Evolutionary conservation across 805 yeast genomes (phyloP).

Genomic region (Schwanniomyces yamadae): DNA sequence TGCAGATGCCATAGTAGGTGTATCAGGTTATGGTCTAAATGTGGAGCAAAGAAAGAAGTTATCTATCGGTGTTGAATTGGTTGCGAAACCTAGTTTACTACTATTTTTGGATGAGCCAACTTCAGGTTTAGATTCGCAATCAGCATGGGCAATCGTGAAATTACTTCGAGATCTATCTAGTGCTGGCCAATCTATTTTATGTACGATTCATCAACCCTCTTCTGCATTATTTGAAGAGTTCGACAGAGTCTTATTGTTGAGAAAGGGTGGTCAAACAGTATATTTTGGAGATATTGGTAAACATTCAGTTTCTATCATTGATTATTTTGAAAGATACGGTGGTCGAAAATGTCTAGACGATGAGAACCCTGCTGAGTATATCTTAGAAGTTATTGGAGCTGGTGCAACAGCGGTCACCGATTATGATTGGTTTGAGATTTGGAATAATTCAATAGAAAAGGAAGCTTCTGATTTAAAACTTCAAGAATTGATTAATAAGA

Average conservation of each 20-base stretch:
- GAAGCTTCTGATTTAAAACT: conserved; percentile 11
- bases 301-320: conserved; percentile 17
- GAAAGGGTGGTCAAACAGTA: conserved; percentile 70
- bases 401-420: conserved; percentile 67
- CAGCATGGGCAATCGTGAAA: conserved; percentile 37
- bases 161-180: conserved; percentile 33
- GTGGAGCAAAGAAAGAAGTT: conserved; percentile 36
- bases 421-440: conserved; percentile 63
- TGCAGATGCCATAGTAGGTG: conserved; percentile 33
- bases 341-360: conserved; percentile 53
- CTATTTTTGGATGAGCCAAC: conserved; percentile 38
- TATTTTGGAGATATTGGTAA: conserved; percentile 43
- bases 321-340: conserved; percentile 31
- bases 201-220: conserved; percentile 80
- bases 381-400: conserved; percentile 63
- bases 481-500: conserved; percentile 10
- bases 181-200: conserved; percentile 34
- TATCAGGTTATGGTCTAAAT: conserved; percentile 34
- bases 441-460: conserved; percentile 40
- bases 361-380: conserved; percentile 39
- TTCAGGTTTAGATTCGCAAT: conserved; percentile 38
- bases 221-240: conserved; percentile 71
- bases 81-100: conserved; percentile 27
- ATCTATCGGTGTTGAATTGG: conserved; percentile 33
- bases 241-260: conserved; percentile 68